Conservation (phyloP, 345 rosid genomes). For the Aegle marmelos region DNA sequence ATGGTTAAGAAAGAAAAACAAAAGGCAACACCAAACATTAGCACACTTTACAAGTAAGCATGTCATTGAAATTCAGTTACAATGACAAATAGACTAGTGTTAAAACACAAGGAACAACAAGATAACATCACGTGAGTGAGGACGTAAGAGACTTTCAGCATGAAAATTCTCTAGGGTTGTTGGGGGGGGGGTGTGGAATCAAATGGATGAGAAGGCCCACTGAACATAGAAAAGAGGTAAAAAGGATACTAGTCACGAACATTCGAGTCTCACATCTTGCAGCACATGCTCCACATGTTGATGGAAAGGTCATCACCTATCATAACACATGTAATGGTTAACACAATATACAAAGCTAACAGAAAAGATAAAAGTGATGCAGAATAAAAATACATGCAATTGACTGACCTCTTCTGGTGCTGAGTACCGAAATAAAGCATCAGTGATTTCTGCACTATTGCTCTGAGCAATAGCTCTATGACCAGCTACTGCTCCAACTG, state of each 20-base stretch:
- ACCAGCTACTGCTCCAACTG: constrained; percentile 80
- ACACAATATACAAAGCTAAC: background rate
- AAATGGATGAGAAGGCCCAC: background rate
- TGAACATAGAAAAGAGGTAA: background rate
- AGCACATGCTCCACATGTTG: constrained; percentile 54
- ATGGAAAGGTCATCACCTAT: constrained; percentile 65
- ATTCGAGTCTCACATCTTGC: constrained; percentile 53
- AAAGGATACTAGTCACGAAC: constrained; percentile 64
- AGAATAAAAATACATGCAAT: constrained; percentile 3
- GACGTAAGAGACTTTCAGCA: background rate
- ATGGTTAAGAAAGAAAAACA: background rate
- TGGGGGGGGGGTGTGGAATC: too few species aligned
- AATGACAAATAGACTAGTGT: too few species aligned
- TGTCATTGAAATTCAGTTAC: too few species aligned
- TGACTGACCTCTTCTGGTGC: constrained; percentile 84
- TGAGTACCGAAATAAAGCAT: constrained; percentile 67
- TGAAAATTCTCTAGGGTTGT: background rate
- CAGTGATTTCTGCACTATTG: constrained; percentile 73
- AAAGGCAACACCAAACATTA: background rate
- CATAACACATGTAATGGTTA: background rate
- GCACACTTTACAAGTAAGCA: background rate
- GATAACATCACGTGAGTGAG: background rate
- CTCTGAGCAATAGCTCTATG: constrained; percentile 91
- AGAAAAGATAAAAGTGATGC: background rate
- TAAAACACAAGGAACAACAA: background rate